Conservation (phyloP, 2,329 filamentous ascomycete genomes). For the Xylariaceae sp. region DNA sequence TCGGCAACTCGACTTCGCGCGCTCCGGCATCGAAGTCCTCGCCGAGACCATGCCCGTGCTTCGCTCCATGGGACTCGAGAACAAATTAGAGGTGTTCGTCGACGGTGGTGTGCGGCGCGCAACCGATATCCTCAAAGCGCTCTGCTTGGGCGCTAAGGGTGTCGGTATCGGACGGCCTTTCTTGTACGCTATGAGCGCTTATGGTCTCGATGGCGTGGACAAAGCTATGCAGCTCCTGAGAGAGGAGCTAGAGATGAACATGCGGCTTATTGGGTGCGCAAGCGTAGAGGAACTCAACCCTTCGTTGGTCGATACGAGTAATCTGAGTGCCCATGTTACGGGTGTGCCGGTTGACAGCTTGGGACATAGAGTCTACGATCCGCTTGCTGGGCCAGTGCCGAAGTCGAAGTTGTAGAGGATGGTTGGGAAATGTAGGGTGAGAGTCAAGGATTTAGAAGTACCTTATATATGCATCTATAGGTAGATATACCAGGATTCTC, state of each 20-base stretch:
- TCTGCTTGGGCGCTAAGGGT: slow-evolving; percentile 87
- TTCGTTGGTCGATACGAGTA: slow-evolving; percentile 74
- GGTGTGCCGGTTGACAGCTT: slow-evolving; percentile 50
- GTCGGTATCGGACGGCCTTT: slow-evolving; percentile 95
- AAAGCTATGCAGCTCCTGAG: slow-evolving; percentile 88
- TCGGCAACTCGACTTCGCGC: slow-evolving; percentile 87
- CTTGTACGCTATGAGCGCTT: slow-evolving; percentile 92
- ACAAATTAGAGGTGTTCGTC: slow-evolving; percentile 81
- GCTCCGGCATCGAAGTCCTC: slow-evolving; percentile 84
- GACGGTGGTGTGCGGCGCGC: slow-evolving; percentile 88
- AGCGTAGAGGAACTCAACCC: slow-evolving; percentile 76
- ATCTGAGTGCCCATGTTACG: slow-evolving; percentile 55
- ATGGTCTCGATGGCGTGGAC: slow-evolving; percentile 83
- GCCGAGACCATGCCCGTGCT: slow-evolving; percentile 91
- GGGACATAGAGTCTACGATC: slow-evolving; percentile 51
- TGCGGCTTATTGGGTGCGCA: slow-evolving; percentile 84
- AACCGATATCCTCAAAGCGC: slow-evolving; percentile 92
- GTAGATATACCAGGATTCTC: no score
- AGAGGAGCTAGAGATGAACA: slow-evolving; percentile 99
- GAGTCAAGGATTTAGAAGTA: no score
- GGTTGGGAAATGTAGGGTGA: no score
- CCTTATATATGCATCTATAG: no score
- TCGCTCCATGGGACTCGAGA: slow-evolving; percentile 67
- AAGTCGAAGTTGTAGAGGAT: slow-evolving; percentile 48
- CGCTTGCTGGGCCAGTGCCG: slow-evolving; percentile 51